Conservation (phyloP, 2,329 filamentous ascomycete species). For the Cercospora brassicicola region DNA sequence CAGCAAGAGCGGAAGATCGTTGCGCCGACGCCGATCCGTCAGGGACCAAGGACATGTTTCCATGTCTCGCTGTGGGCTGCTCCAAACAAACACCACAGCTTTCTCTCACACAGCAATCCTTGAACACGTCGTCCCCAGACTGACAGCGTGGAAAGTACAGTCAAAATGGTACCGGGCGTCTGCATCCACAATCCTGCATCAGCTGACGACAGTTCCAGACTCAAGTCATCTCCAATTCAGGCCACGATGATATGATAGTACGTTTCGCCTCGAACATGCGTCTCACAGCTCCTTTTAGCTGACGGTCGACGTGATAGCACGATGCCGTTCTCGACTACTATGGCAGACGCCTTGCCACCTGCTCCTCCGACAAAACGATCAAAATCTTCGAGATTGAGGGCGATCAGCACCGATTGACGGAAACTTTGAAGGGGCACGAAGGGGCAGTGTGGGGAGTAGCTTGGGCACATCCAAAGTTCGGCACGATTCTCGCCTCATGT, state of each 20-base stretch:
- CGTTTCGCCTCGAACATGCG: conserved; percentile 44
- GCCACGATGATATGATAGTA: conserved; percentile 99
- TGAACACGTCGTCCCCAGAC: background rate
- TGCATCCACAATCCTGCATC: conserved; percentile 8
- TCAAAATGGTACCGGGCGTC: background rate
- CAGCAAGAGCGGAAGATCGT: background rate
- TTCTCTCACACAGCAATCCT: background rate
- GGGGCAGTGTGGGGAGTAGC: conserved; percentile 96
- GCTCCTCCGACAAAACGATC: conserved; percentile 96
- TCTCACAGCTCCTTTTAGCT: background rate
- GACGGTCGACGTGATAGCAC: conserved; percentile 59
- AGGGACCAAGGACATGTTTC: conserved; percentile 3
- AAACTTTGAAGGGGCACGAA: conserved; percentile 97
- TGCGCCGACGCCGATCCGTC: background rate
- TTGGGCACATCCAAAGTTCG: conserved; percentile 98
- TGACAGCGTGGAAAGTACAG: background rate
- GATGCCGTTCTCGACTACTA: conserved; percentile 99
- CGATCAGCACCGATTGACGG: conserved; percentile 81
- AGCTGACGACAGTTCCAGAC: conserved; percentile 50
- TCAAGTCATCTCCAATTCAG: conserved; percentile 79
- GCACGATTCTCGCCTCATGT: conserved; percentile 92
- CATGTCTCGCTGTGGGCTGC: background rate
- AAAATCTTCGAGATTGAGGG: conserved; percentile 99
- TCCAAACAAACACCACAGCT: background rate
- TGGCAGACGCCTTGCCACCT: conserved; percentile 90